Conservation (phyloP, 2,329 filamentous ascomycete genomes). For the Periconia sp. region DNA sequence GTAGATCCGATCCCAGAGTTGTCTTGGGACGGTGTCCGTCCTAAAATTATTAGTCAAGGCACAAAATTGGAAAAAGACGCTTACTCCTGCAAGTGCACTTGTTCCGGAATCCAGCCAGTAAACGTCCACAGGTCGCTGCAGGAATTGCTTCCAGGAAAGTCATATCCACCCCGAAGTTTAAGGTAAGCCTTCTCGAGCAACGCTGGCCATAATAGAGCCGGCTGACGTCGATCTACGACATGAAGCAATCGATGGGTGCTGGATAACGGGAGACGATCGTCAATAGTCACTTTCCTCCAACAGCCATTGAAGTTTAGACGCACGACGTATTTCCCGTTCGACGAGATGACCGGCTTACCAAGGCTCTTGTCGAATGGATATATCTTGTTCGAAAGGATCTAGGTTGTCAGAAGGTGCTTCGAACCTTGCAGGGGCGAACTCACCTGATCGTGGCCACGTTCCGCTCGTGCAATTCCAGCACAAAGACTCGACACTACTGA, state of each 20-base stretch:
- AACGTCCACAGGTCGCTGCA: conserved; percentile 92
- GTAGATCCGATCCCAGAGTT: conserved; percentile 79
- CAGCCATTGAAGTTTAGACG: conserved; percentile 97
- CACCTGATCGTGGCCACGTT: conserved; percentile 73
- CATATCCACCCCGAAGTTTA: conserved; percentile 93
- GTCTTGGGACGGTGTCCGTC: conserved; percentile 76
- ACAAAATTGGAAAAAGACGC: conserved; percentile 8
- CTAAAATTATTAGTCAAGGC: conserved; percentile 48
- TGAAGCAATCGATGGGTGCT: conserved; percentile 78
- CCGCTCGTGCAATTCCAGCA: conserved; percentile 73
- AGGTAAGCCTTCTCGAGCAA: conserved; percentile 95
- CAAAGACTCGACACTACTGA: conserved; percentile 96
- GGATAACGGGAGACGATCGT: conserved; percentile 84
- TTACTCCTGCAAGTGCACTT: conserved; percentile 83
- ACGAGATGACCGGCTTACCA: conserved; percentile 66
- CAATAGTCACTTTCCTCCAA: conserved; percentile 83
- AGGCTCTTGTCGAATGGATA: conserved; percentile 73
- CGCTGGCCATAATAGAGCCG: conserved; percentile 85
- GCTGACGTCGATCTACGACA: conserved; percentile 84
- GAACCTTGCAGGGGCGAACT: conserved; percentile 15
- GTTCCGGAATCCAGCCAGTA: conserved; percentile 96
- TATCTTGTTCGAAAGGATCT: conserved; percentile 75
- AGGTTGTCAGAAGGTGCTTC: conserved; percentile 13
- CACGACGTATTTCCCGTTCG: conserved; percentile 87
- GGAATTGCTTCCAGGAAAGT: conserved; percentile 97